Base-by-base conservation (phyloP, 352 stramenopile species). In the Sclerospora graminicola region DNA sequence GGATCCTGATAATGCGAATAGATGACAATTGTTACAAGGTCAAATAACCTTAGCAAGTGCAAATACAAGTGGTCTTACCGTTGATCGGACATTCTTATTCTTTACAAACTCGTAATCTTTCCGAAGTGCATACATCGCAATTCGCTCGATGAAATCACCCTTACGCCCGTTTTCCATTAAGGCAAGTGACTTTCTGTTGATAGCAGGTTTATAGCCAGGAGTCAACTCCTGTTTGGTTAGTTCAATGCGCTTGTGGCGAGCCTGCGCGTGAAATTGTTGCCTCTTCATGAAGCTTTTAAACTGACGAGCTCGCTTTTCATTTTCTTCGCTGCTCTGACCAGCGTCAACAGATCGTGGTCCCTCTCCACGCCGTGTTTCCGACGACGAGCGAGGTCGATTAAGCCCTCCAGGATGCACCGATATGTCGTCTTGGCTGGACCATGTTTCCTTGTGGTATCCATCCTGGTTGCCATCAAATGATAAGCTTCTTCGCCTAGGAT, bases 161-260 rank as follows among this genome's bases (percentile, higher is more conserved):
- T 84, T 86, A 29, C 75, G 69, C 1, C 72, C 76, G n/a, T n/a
- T n/a, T n/a, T n/a, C n/a, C n/a, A n/a, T n/a, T n/a, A 89, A 82
- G 11, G 63, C 65, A 18, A 69, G 51, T 27, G 77, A 89, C 6
- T 83, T 80, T 89, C n/a, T 89, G 60, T 89, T 89, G 55, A 89
- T 84, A 6, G 57, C 71, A 8, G 78, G 76, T 29, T 80, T 81
- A 58, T 86, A 72, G 7, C 60, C 59, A 0, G 60, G 58, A 33
- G 61, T 62, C 15, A 83, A 41, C 43, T 84, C 66, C 38, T 84
- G 64, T 35, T 80, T 82, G 31, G 74, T 77, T 48, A n/a, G 43
- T 32, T 84, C 68, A 27, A 88, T 69, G 19, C 54, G 60, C n/a
- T n/a, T n/a, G n/a, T n/a, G n/a, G 1, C 74, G 62, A 10, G 73